Evolutionary conservation across 192 early-diverging fungal genomes (phyloP).

Genomic region (Allomyces arbusculus): DNA sequence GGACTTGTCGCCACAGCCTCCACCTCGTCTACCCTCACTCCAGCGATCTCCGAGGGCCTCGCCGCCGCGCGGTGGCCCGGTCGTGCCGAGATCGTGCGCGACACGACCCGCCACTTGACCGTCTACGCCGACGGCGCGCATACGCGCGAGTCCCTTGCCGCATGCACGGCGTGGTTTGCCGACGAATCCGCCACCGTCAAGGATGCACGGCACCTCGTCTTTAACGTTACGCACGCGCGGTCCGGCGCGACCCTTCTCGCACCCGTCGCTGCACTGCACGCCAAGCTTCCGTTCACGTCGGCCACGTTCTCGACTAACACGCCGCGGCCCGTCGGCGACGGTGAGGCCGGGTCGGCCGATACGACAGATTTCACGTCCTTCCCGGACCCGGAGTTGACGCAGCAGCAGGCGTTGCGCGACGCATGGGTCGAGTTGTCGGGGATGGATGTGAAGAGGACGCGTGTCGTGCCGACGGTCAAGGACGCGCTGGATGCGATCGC

Average conservation of each 20-base stretch:
- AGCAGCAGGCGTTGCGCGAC: conserved; percentile 37
- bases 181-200: conserved; percentile 2
- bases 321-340: conserved; percentile 1
- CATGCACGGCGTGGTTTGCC: conserved; percentile 32
- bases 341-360: conserved; percentile 16
- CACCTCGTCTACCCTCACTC: conserved; percentile 8
- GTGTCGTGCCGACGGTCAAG: conserved; percentile 34
- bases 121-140: conserved; percentile 94
- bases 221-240: neutral
- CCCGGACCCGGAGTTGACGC: conserved; percentile 29
- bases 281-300: neutral
- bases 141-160: conserved; percentile 64
- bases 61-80: conserved; percentile 61
- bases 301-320: neutral
- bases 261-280: neutral
- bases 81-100: conserved; percentile 50
- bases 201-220: neutral
- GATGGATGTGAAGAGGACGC: conserved; percentile 6
- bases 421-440: conserved; percentile 24
- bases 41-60: conserved; percentile 43
- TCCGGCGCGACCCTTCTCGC: neutral
- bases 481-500: conserved; percentile 38
- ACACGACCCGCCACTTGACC: conserved; percentile 21
- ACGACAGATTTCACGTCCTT: conserved; percentile 46
- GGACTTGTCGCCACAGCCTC: no score